Percentiles rank a stretch among this genome's conserved stretches.
Evolutionary conservation across 2,329 filamentous ascomycete genomes (phyloP).

Genomic region (Tolypocladium cylindrosporum): DNA sequence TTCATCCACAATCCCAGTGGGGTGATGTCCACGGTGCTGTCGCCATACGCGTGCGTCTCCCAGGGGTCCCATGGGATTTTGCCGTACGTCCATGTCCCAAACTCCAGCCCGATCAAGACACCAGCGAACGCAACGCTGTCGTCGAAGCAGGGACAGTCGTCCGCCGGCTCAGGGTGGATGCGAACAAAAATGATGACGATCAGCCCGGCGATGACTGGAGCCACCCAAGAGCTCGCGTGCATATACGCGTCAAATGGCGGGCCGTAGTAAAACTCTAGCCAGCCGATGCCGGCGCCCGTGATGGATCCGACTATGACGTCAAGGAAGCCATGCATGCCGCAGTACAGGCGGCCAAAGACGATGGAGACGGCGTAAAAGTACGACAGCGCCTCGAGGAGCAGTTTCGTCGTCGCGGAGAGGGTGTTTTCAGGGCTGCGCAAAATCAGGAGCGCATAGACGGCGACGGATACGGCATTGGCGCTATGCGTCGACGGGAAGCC

Average conservation of each 20-base stretch:
- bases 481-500: constrained; percentile 96
- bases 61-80: constrained; percentile 37
- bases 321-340: constrained; percentile 96
- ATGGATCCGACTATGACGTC: constrained; percentile 76
- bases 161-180: constrained; percentile 89
- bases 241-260: constrained; percentile 62
- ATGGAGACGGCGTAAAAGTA: constrained; percentile 88
- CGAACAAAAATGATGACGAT: constrained; percentile 68
- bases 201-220: constrained; percentile 53
- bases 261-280: constrained; percentile 50
- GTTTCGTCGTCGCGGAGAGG: constrained; percentile 46
- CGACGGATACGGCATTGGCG: constrained; percentile 91
- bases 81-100: constrained; percentile 75
- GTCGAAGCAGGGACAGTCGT: constrained; percentile 95
- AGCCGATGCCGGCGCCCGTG: constrained; percentile 58
- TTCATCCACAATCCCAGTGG: constrained; percentile 57
- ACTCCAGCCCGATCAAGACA: constrained; percentile 74
- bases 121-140: constrained; percentile 91
- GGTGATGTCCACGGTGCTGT: constrained; percentile 54
- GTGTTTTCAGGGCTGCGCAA: constrained; percentile 57
- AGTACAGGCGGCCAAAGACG: constrained; percentile 84
- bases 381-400: constrained; percentile 55
- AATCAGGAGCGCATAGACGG: constrained; percentile 68
- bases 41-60: constrained; percentile 30
- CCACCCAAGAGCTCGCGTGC: constrained; percentile 51